Conservation (phyloP, 805 yeast genomes). For the Pichia californica region DNA sequence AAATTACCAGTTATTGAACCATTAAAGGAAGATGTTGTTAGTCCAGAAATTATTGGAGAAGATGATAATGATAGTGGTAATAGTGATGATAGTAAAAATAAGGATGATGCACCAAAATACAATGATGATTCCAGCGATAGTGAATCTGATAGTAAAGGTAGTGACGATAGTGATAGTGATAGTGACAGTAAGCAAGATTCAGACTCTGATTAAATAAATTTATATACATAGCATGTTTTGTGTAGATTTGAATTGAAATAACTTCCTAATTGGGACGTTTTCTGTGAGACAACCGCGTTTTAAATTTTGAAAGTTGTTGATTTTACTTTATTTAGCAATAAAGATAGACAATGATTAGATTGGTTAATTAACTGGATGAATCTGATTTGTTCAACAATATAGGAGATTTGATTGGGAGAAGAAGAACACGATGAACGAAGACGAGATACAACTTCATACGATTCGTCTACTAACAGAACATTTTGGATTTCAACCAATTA, state of each 20-base stretch:
- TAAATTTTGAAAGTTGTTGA: too few relatives aligned
- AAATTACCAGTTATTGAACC: conserved; percentile 4
- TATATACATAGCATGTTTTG: too few relatives aligned
- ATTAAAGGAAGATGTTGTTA: conserved; percentile 20
- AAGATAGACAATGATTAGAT: too few relatives aligned
- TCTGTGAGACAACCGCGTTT: too few relatives aligned
- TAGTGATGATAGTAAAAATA: conserved; percentile 8
- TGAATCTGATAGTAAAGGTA: conserved; percentile 3
- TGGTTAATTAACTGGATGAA: too few relatives aligned
- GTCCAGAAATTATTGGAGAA: conserved; percentile 5
- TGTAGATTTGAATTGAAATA: too few relatives aligned
- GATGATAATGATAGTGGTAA: conserved; percentile 9
- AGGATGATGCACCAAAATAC: conserved; percentile 22
- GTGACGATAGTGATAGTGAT: background rate
- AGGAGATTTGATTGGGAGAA: too few relatives aligned
- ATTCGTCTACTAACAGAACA: conserved; percentile 73
- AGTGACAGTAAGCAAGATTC: background rate
- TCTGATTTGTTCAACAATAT: too few relatives aligned
- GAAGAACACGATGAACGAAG: background rate
- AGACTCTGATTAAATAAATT: too few relatives aligned
- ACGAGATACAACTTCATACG: conserved; percentile 6
- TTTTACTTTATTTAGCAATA: too few relatives aligned
- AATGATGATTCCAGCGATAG: conserved; percentile 16
- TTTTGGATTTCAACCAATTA: conserved; percentile 75
- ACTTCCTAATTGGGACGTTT: too few relatives aligned